A percentile compares a stretch with the other conserved stretches of the same genome.
These are phyloP conservation scores for Litsea cubeba DNA, from an alignment of 164 flowering plant species.

Conservation along the genomic window DNA sequence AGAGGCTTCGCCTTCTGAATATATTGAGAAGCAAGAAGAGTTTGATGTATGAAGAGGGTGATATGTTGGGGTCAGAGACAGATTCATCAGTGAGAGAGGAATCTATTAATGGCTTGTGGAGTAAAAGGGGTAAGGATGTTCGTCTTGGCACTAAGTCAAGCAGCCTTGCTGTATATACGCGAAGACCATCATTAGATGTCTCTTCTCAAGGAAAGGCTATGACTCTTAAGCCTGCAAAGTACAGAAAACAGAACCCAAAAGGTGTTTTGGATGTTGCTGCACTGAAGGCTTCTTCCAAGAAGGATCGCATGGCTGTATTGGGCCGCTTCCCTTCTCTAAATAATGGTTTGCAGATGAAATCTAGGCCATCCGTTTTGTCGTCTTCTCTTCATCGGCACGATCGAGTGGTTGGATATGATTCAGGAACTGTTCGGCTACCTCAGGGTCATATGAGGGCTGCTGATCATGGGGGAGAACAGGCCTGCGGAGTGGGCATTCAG, in stretches of 20 bases:
- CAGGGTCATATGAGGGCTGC: constrained; percentile 29
- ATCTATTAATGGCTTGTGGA: constrained; percentile 44
- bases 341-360: constrained; percentile 26
- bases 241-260: constrained; percentile 50
- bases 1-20: constrained; percentile 15
- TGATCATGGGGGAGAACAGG: constrained; percentile 29
- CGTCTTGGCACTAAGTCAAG: constrained; percentile 31
- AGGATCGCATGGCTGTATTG: constrained; percentile 18
- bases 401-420: constrained; percentile 34
- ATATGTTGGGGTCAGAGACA: constrained; percentile 30
- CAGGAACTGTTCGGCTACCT: constrained; percentile 25
- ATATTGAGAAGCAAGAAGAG: constrained; percentile 60
- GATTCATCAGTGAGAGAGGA: constrained; percentile 68
- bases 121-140: constrained; percentile 40
- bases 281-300: constrained; percentile 28
- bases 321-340: background rate
- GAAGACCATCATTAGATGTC: constrained; percentile 28
- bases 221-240: constrained; percentile 12
- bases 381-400: constrained; percentile 16
- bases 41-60: constrained; percentile 49
- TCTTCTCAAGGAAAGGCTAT: constrained; percentile 28
- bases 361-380: constrained; percentile 27
- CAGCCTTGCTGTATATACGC: constrained; percentile 24
- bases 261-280: constrained; percentile 49
- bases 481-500: constrained; percentile 35